phyloP scores from a whole-genome alignment of 129 eudicot species.

The Calendula officinalis region DNA sequence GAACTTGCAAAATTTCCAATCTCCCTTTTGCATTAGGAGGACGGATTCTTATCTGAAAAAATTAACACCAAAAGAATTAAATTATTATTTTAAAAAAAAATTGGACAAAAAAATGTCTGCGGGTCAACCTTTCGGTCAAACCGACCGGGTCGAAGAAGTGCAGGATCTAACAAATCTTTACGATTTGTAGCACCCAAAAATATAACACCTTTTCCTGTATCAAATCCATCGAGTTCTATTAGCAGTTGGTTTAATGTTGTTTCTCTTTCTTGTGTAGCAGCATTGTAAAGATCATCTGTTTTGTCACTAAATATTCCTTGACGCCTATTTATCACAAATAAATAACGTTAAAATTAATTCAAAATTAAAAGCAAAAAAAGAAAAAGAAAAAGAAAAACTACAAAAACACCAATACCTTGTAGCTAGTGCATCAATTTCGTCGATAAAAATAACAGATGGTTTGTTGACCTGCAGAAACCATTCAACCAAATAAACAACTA shows the following conservation, averaged over 20 bases:
- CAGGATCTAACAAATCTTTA: constrained; percentile 89
- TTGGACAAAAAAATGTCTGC: background rate
- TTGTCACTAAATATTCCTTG: constrained; percentile 60
- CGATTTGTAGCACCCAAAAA: constrained; percentile 93
- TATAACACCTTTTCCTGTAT: constrained; percentile 92
- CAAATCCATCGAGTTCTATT: constrained; percentile 98
- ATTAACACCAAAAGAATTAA: constrained; percentile 9
- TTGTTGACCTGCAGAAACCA: constrained; percentile 73
- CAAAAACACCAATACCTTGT: constrained; percentile 52
- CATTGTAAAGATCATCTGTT: constrained; percentile 60
- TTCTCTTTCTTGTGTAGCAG: constrained; percentile 94
- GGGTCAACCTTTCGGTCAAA: constrained; percentile 82
- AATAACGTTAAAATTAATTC: constrained; percentile 1
- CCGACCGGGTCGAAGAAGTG: constrained; percentile 98
- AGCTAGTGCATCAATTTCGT: constrained; percentile 93
- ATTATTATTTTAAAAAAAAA: background rate
- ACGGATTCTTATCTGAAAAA: constrained; percentile 58
- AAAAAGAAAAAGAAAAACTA: background rate
- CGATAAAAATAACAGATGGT: constrained; percentile 89
- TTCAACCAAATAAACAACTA: constrained; percentile 14
- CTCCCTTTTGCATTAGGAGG: constrained; percentile 98
- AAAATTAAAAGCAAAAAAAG: background rate
- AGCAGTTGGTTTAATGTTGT: constrained; percentile 89
- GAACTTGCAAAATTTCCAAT: constrained; percentile 79
- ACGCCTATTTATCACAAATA: constrained; percentile 53